Conservation (phyloP, 345 rosid genomes). For the Populus ilicifolia region DNA sequence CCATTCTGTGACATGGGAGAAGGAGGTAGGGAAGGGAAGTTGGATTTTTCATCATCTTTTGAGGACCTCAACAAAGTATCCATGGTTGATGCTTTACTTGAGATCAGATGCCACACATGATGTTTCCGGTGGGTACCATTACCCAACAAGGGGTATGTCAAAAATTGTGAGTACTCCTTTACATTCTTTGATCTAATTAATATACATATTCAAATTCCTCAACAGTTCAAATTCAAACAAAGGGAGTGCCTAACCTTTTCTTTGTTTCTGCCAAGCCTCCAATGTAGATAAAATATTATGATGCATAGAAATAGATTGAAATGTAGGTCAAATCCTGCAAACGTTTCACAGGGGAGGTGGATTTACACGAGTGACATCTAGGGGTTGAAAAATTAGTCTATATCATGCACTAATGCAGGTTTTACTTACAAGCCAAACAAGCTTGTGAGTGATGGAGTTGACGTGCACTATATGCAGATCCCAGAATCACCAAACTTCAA, state of each 20-base stretch:
- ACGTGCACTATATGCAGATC: conserved; percentile 10
- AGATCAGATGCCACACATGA: conserved; percentile 25
- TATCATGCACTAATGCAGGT: neutral
- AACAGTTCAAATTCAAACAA: no score
- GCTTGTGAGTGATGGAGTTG: neutral
- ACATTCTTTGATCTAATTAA: neutral
- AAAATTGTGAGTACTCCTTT: conserved; percentile 19
- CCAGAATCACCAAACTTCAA: conserved; percentile 31
- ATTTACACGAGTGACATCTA: neutral
- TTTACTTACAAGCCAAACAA: conserved; percentile 8
- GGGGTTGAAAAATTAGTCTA: neutral
- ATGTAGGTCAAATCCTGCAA: no score
- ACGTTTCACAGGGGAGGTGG: neutral
- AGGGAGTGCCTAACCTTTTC: neutral
- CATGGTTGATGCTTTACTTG: conserved; percentile 35
- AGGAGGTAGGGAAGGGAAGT: conserved; percentile 21
- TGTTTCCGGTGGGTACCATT: conserved; percentile 30
- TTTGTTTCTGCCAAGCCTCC: no score
- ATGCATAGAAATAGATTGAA: no score
- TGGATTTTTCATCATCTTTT: conserved; percentile 27
- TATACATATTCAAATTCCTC: neutral
- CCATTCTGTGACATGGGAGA: conserved; percentile 21
- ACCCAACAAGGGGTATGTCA: conserved; percentile 27
- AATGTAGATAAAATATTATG: no score
- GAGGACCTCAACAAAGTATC: conserved; percentile 27